These are phyloP conservation scores for Panaeolus papilionaceus DNA, from an alignment of 768 basidiomycete genomes.

Conservation along the genomic window DNA sequence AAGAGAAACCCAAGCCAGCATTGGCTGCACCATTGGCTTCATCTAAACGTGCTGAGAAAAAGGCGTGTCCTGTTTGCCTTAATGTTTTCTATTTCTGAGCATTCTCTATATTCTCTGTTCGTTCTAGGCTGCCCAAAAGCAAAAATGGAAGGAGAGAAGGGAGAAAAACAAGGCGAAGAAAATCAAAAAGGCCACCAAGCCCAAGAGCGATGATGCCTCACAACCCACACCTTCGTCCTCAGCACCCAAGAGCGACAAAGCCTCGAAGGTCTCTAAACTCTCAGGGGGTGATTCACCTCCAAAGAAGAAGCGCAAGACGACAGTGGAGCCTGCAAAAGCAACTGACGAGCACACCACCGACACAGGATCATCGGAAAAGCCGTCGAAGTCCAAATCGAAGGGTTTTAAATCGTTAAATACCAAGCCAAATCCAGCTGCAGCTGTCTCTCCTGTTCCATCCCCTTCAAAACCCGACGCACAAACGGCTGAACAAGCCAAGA, in stretches of 20 bases:
- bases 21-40: slow-evolving; percentile 28
- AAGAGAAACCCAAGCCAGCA: slow-evolving; percentile 34
- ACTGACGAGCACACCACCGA: not conserved
- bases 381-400: slow-evolving; percentile 13
- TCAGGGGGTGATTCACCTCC: slow-evolving; percentile 17
- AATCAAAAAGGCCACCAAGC: slow-evolving; percentile 35
- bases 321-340: slow-evolving; percentile 9
- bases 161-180: slow-evolving; percentile 54
- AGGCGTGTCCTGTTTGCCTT: slow-evolving; percentile 43
- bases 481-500: slow-evolving; percentile 14
- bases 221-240: slow-evolving; percentile 14
- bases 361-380: slow-evolving; percentile 9
- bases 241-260: slow-evolving; percentile 19
- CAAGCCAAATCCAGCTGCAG: not conserved
- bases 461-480: slow-evolving; percentile 10
- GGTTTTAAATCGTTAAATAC: not conserved
- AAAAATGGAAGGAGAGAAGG: slow-evolving; percentile 55
- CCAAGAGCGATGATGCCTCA: slow-evolving; percentile 5
- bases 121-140: slow-evolving; percentile 43
- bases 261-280: slow-evolving; percentile 13
- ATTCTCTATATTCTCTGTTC: not conserved
- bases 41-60: slow-evolving; percentile 70
- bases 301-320: slow-evolving; percentile 33
- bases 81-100: too few species aligned
- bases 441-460: not conserved